A percentile compares a stretch with the other conserved stretches of the same genome.
phyloP scores from a whole-genome alignment of 78 protist species.

The Dictyostelium firmibasis region DNA sequence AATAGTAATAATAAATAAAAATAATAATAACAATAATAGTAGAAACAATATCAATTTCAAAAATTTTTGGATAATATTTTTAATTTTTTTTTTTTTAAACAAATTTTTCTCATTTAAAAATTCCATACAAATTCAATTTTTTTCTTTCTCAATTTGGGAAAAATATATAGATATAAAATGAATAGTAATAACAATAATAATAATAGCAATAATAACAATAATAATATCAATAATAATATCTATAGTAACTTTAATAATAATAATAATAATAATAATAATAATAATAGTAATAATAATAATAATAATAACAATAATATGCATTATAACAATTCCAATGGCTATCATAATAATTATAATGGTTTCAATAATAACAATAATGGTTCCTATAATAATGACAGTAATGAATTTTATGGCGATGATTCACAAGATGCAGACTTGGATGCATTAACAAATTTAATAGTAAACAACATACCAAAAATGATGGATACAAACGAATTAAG shows the following conservation, averaged over 20 bases:
- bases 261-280: neutral
- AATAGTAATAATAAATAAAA: too few species aligned
- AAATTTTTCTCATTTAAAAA: too few species aligned
- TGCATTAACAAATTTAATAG: conserved; percentile 29
- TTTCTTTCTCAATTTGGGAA: too few species aligned
- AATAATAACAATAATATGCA: neutral
- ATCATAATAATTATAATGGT: neutral
- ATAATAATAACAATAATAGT: too few species aligned
- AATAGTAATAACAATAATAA: neutral
- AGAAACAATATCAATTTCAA: too few species aligned
- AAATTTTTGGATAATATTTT: too few species aligned
- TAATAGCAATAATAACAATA: too few species aligned
- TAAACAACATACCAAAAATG: conserved; percentile 28
- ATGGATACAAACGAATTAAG: conserved; percentile 9
- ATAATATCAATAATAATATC: too few species aligned
- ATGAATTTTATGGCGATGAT: neutral
- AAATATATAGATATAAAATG: neutral
- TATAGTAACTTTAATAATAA: neutral
- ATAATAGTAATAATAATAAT: neutral
- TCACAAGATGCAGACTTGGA: conserved; percentile 5
- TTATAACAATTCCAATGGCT: neutral
- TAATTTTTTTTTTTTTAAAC: too few species aligned
- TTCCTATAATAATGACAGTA: neutral
- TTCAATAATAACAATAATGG: neutral
- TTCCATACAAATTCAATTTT: too few species aligned